Evolutionary conservation across 1,284 basidiomycete species (phyloP), one percentile per base, ranked within the genome.

Genomic region (Sanghuangporus sanghuang): DNA sequence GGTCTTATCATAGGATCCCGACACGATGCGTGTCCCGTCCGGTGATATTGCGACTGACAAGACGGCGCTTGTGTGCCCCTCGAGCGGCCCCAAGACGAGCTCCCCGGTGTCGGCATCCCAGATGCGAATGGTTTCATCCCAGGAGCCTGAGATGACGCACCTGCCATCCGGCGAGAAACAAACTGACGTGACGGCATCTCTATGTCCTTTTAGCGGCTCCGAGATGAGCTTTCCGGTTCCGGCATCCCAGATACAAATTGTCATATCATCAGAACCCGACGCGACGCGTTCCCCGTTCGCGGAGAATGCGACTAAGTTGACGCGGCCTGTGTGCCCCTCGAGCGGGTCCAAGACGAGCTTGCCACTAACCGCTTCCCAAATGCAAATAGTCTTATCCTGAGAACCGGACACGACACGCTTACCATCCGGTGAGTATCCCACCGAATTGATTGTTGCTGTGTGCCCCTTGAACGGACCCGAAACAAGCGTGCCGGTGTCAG

Each of bases 1-100:
- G 64, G 97, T 98, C 84, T 95, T 98, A 82, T 99, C 99, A 42
- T 27, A 11, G 18, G 64, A 65, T 9, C 63, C 63, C 8, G 68
- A 67, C 14, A 59, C 57, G 36, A 69, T 39, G 11, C 40, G 36
- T 21, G 42, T 57, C 3, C 61, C 67, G 65, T 79, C 76, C n/a
- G 74, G 73, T 8, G 74, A 75, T 67, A 76, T 79, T 23, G 75
- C 75, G 48, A 80, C 71, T 32, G 76, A 76, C 68, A 76, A 76
- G 62, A 80, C 76, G 73, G n/a, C n/a, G 59, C 73, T 73, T 67
- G 73, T 73, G 69, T 80, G 79, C 3, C 78, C 79, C 21, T 32
- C 21, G 27, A 52, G 7, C 27, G 49, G 49, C 2, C 21, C 70
- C 66, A 60, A 79, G 74, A 18, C 73, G 68, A 59, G 73, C 71